Base-by-base conservation (phyloP, 257 asterid species). In the Jacaranda mimosifolia region DNA sequence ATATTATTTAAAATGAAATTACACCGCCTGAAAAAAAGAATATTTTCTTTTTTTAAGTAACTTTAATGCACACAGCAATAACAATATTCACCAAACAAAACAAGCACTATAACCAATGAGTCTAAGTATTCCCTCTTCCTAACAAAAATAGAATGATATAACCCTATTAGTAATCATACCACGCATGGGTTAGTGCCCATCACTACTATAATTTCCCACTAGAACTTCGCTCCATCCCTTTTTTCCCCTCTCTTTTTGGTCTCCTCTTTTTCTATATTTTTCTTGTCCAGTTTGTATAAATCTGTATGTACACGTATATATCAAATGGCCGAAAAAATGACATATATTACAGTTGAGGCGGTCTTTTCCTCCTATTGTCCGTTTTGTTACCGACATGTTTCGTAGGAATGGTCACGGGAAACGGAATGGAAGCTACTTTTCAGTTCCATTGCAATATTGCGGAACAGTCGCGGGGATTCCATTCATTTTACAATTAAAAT, bases 281-380 rank as follows among this genome's bases (percentile, higher is more conserved):
- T n/a, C 65, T 19, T 59, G n/a, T 59, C 11, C 5, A 68, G 11
- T 26, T 21, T 15, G 19, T 68, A 26, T 45, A 40, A 32, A 18
- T 40, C 4, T 40, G 45, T 40, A 40, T 7, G 45, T 40, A 40
- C 7, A 40, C 7, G 7, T 40, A 40, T 13, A 51, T 3, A 2
- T 6, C n/a, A 49, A 51, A 75, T 39, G 66, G 5, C 36, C 12
- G 18, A 3, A 43, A 81, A 72, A 40, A 26, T 59, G 43, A 11
- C 62, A 19, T 11, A 55, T 14, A 55, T 74, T 14, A 43, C 73
- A 45, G 8, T 78, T 1, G 60, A 73, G 42, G 7, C 71, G n/a
- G 71, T 64, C 53, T 3, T 68, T 73, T 38, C 66, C 84, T 55
- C 80, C 81, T n/a, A 15, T 70, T 13, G 85, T 68, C 0, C 35